Base-by-base conservation (phyloP, 225 moss, liverwort and hornwort species). In the Sphagnum tenellum region DNA sequence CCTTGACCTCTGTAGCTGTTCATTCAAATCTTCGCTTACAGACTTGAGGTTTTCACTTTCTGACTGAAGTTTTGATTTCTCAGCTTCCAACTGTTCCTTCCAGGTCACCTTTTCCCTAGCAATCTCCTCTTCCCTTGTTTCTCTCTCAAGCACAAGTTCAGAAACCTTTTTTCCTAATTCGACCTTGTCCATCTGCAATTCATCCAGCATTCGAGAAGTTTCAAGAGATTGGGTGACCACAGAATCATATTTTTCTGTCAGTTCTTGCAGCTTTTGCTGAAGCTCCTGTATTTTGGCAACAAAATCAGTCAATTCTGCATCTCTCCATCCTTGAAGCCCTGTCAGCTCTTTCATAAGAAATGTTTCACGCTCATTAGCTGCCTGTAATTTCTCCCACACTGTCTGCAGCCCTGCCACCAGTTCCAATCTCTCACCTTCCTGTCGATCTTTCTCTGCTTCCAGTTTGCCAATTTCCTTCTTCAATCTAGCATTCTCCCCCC, bases 361-460 rank as follows among this genome's bases (percentile, higher is more conserved):
- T 58, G 76, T 64, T 55, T 80, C 80, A 64, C 75, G 76, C 45
- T 68, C 70, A 49, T 76, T 75, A 29, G 76, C 80, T 48, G 76
- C 73, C 65, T 76, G 80, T 64, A 80, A 76, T 67, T 80, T 75
- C 72, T 76, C 80, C 80, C 80, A 80, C 12, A 76, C 80, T 61
- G 29, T 29, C 29, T 29, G 29, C 29, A 29, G 29, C 29, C 29
- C 29, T 29, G 29, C 29, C 29, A 29, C 29, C 29, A 29, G 29
- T 29, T 29, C 29, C 29, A 29, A 29, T 29, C 29, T 29, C 29
- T 29, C 29, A 61, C 80, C 76, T 49, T 80, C 80, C 9, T 80
- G 80, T 46, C 80, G 70, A 61, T 80, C 80, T 70, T 80, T 80
- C 12, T 76, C 76, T 56, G 76, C 76, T 50, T 80, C 76, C 68